A percentile compares a stretch with the other conserved stretches of the same genome.
Evolutionary conservation across 306 rosid species (phyloP).

Genomic region (Inga laurina): DNA sequence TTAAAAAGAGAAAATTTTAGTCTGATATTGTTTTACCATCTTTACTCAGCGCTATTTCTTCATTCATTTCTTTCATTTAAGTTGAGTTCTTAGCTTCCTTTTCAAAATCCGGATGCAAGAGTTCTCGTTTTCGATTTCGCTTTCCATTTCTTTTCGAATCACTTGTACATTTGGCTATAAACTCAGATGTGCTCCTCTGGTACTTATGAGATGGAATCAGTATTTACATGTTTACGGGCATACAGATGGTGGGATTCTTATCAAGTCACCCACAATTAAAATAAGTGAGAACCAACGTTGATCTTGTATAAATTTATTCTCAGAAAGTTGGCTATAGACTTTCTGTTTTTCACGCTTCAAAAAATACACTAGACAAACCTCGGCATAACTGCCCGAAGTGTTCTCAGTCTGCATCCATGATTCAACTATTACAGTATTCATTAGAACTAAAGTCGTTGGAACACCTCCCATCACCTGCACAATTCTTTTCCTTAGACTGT

Average conservation of each 20-base stretch:
- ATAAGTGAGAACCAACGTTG: neutral
- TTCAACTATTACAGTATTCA: constrained; percentile 22
- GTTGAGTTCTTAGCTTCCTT: neutral
- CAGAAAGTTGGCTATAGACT: neutral
- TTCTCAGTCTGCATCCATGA: neutral
- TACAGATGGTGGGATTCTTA: constrained; percentile 6
- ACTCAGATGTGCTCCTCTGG: constrained; percentile 7
- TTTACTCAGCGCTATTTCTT: neutral
- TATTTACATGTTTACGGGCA: constrained; percentile 2
- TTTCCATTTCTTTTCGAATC: neutral
- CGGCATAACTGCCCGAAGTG: neutral
- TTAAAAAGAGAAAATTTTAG: neutral
- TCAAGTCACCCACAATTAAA: neutral
- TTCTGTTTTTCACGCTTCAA: neutral
- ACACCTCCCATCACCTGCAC: neutral
- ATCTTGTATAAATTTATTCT: neutral
- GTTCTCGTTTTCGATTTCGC: neutral
- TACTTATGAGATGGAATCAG: constrained; percentile 16
- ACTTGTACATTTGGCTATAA: constrained; percentile 1
- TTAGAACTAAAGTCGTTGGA: constrained; percentile 9
- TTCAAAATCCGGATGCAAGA: constrained; percentile 21
- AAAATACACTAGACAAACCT: neutral
- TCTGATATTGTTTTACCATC: neutral
- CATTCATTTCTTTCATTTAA: neutral
- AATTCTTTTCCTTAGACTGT: neutral